Evolutionary conservation across 352 stramenopile species (phyloP), one percentile per base, ranked within the genome.

Genomic region (Pythium biforme): DNA sequence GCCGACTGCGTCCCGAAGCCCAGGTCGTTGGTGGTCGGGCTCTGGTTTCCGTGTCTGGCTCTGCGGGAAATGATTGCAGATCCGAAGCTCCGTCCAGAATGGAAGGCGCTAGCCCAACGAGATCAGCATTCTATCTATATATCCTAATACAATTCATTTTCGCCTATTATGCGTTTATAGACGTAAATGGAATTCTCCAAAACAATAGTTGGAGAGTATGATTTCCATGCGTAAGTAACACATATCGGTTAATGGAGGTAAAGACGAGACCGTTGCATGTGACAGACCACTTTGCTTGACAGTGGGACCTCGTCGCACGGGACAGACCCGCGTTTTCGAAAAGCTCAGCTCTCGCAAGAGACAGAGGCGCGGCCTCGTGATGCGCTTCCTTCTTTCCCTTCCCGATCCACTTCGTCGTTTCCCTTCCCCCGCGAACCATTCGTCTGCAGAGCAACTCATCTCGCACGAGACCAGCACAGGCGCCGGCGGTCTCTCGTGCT

Each of bases 271-370:
- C n/a, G 48, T 55, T 45, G 25, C 48, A 57, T 64, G 57, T 54
- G 57, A 64, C 57, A 57, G 46, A 64, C 46, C 57, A 41, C 43
- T 43, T 43, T 1, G 37, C 4, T 0, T 12, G 15, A 51, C 23
- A 56, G 57, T 57, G 47, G 57, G 45, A 64, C 34, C 48, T 50
- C 37, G 57, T 64, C 57, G 23, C 57, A 64, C 57, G 57, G 51
- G 57, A 64, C 47, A 64, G 25, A 31, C 55, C 39, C 34, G 23
- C 34, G n/a, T n/a, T 3, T 37, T 50, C 34, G 53, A 59, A 50
- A 50, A 50, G 34, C 34, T 46, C 51, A 39, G 49, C 50, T 46
- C 33, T 33, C 27, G 33, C 52, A 11, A 48, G 34, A 20, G 31
- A 43, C 37, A 43, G 37, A 19, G 31, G 14, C 4, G 31, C 31